These are phyloP conservation scores for Saksenaea vasiformis DNA, from an alignment of 371 early-diverging fungal species.

Conservation along the genomic window DNA sequence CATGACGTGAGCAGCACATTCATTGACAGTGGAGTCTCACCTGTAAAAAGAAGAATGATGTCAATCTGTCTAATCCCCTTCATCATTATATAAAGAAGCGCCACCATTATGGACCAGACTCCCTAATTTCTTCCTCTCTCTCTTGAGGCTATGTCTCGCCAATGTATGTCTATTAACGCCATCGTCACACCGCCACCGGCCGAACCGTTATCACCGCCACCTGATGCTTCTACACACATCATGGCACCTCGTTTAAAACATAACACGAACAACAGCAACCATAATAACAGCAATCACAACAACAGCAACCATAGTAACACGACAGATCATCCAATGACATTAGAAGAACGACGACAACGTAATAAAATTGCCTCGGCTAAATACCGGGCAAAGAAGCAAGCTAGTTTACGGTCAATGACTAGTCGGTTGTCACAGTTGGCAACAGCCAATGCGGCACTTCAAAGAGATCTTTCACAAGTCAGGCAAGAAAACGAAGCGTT, in stretches of 20 bases:
- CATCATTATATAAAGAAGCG: neutral
- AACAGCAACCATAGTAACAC: neutral
- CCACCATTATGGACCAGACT: neutral
- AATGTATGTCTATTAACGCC: constrained; percentile 34
- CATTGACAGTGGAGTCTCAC: constrained; percentile 6
- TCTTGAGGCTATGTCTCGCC: constrained; percentile 25
- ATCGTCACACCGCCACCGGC: constrained; percentile 22
- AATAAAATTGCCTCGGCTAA: constrained; percentile 58
- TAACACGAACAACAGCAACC: neutral
- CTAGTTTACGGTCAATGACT: constrained; percentile 46
- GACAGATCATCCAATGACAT: constrained; percentile 7
- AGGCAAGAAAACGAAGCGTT: constrained; percentile 41
- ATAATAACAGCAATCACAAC: too few relatives aligned
- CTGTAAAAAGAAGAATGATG: constrained; percentile 14
- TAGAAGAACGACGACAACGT: constrained; percentile 46
- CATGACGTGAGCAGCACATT: constrained; percentile 4
- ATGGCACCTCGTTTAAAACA: neutral
- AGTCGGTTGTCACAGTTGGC: constrained; percentile 32
- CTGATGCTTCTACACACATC: constrained; percentile 14
- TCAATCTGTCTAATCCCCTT: constrained; percentile 10
- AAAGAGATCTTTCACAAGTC: constrained; percentile 34
- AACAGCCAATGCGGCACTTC: constrained; percentile 37
- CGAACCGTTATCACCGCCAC: constrained; percentile 28
- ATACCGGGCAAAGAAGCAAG: constrained; percentile 55
- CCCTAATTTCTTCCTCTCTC: constrained; percentile 6